phyloP scores from a whole-genome alignment of 1,284 basidiomycete genomes.

The Pseudozyma thailandica region DNA sequence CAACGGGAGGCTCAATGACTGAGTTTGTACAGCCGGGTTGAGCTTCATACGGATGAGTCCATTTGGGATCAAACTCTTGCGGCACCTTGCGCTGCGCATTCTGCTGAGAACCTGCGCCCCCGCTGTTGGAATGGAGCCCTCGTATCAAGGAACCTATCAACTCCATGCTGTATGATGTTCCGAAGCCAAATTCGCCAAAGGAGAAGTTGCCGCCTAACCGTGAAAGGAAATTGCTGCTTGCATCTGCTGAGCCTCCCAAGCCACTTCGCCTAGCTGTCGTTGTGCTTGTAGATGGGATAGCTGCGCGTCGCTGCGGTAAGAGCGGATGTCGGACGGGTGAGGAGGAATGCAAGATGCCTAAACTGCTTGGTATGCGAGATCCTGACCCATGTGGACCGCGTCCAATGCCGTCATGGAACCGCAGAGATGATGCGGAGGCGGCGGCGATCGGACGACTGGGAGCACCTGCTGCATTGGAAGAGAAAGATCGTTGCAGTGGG shows the following conservation, averaged over 20 bases:
- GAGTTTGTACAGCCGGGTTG: constrained; percentile 42
- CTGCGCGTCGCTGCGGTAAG: constrained; percentile 23
- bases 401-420: constrained; percentile 36
- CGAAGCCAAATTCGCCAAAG: constrained; percentile 21
- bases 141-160: constrained; percentile 25
- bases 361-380: constrained; percentile 27
- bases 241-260: neutral
- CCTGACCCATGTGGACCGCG: constrained; percentile 28
- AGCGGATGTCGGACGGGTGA: constrained; percentile 20
- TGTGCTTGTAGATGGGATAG: constrained; percentile 19
- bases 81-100: constrained; percentile 32
- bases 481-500: constrained; percentile 12
- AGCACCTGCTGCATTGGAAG: constrained; percentile 5
- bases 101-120: constrained; percentile 9
- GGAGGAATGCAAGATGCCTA: constrained; percentile 19
- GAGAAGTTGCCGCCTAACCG: constrained; percentile 19
- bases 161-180: constrained; percentile 26
- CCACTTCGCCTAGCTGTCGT: constrained; percentile 20
- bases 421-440: constrained; percentile 9
- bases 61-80: constrained; percentile 39
- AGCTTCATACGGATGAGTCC: constrained; percentile 51
- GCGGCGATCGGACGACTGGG: constrained; percentile 1
- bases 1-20: constrained; percentile 62
- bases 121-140: constrained; percentile 6
- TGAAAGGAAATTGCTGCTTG: constrained; percentile 7